Evolutionary conservation across 2,329 filamentous ascomycete species (phyloP), one percentile per base, ranked within the genome.

Genomic region (Scytalidium lignicola): DNA sequence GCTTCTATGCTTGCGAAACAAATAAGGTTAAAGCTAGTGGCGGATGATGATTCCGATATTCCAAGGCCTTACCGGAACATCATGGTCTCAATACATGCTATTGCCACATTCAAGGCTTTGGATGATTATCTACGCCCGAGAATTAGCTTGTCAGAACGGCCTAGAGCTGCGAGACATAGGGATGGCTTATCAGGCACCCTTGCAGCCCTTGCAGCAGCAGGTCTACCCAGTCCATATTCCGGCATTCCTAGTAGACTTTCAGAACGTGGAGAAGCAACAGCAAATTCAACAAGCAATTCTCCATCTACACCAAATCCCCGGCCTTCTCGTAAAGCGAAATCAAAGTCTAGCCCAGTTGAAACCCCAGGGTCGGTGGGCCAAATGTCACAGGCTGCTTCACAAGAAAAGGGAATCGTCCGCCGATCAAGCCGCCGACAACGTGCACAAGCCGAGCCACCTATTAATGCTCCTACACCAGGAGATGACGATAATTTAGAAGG

Each of bases 31-130:
- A 91, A 90, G 59, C 76, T 99, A 28, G 80, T 91, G 32, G 92
- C 93, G 1, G 91, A 95, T 57, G 91, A 95, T 1, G 86, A 91
- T 43, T 92, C 90, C 1, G 88, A 93, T 44, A 93, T 99, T 51
- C 93, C 93, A 17, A 79, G 84, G 29, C 77, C 86, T 0, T 97
- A 95, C 64, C 82, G 88, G 19, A 96, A 92, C 58, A 95, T 99
- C 55, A 96, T 96, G 86, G 93, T 99, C 1, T 95, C 90, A 0
- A 99, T 99, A 50, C 93, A 99, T 66, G 93, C 93, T 15, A 97
- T 99, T 62, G 92, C 93, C 2, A 97, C 91, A 0, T 97, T 99
- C 74, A 97, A 96, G 67, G 88, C 92, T 0, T 73, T 99, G 20
- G 93, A 97, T 63, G 93, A 99, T 65, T 99, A 97, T 66, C 76